phyloP scores from a whole-genome alignment of 352 stramenopile species.

The Nothophytophthora sp. region DNA sequence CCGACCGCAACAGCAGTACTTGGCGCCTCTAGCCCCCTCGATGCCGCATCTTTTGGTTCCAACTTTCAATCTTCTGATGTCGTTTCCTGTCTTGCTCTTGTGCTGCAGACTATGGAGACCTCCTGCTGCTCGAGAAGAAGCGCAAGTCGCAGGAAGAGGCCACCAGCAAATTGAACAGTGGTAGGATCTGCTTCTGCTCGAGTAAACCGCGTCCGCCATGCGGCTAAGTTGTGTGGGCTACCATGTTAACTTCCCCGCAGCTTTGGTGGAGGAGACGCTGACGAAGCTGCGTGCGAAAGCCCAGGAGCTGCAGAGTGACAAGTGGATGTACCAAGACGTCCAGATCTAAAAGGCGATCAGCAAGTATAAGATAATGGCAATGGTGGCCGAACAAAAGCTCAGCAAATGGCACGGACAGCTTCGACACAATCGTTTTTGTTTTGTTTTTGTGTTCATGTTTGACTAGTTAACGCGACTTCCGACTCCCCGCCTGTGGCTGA shows the following conservation, averaged over 20 bases:
- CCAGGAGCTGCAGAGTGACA: conserved; percentile 61
- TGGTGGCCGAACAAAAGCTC: not conserved
- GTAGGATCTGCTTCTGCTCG: too few species aligned
- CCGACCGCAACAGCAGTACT: conserved; percentile 6
- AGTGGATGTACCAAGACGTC: conserved; percentile 78
- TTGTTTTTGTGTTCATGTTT: conserved; percentile 23
- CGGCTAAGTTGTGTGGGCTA: too few species aligned
- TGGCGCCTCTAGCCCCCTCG: not conserved
- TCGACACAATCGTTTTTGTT: not conserved
- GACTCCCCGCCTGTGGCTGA: not conserved
- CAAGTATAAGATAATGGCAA: not conserved
- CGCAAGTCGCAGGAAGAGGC: conserved; percentile 50
- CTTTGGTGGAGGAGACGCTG: conserved; percentile 59
- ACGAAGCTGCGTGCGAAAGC: conserved; percentile 51
- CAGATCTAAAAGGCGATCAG: conserved; percentile 32
- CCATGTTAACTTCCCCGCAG: too few species aligned
- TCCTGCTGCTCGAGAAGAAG: conserved; percentile 60
- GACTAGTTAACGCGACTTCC: conserved; percentile 31
- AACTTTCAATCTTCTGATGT: not conserved
- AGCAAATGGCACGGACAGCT: too few species aligned
- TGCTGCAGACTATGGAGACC: conserved; percentile 33
- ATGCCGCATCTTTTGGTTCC: not conserved
- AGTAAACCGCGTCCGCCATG: too few species aligned
- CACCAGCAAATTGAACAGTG: conserved; percentile 39
- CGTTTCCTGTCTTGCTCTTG: conserved; percentile 9